Base-by-base conservation (phyloP, 805 yeast species). In the Suhomyces emberorum region DNA sequence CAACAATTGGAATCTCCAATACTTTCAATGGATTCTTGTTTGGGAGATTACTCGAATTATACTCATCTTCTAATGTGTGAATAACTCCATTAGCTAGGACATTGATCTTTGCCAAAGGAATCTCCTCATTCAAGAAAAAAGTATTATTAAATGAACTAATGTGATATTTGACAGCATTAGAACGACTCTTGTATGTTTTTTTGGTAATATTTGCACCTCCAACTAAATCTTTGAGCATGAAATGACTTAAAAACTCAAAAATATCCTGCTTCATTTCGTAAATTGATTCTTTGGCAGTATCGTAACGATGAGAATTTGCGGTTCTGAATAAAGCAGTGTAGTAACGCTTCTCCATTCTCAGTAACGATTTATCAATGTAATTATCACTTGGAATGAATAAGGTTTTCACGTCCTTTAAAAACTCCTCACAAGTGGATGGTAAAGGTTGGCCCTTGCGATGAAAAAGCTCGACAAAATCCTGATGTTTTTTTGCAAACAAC, bases 341-440 rank as follows among this genome's bases (percentile, higher is more conserved):
- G 39, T 67, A 68, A 25, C 43, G 29, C 6, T 26, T 30, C 19
- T 61, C 56, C 32, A 62, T 32, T 3, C 45, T 49, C 42, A 61
- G 49, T 23, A 68, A 38, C 7, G 67, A 53, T 2, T 42, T 20
- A 2, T 42, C 28, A 1, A 66, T 41, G 30, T 41, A 49, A 6
- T 48, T 51, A 36, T 68, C 68, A 1, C 63, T 48, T 9, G 72
- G 73, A 2, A 68, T 24, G 15, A 69, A 48, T 2, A 65, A 25
- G 2, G 72, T 63, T 10, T 54, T 46, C 1, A 47, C 49, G 7
- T 48, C 44, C 9, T 42, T 34, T 21, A 65, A 39, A 35, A 61
- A 60, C 10, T 49, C 48, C 17, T 47, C 50, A 47, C 73, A 68
- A 5, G 56, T 27, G 4, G 15, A 26, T 2, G 58, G 55, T 6